phyloP scores from a whole-genome alignment of 805 yeast species.

The Monosporozyma yasuniensis region DNA sequence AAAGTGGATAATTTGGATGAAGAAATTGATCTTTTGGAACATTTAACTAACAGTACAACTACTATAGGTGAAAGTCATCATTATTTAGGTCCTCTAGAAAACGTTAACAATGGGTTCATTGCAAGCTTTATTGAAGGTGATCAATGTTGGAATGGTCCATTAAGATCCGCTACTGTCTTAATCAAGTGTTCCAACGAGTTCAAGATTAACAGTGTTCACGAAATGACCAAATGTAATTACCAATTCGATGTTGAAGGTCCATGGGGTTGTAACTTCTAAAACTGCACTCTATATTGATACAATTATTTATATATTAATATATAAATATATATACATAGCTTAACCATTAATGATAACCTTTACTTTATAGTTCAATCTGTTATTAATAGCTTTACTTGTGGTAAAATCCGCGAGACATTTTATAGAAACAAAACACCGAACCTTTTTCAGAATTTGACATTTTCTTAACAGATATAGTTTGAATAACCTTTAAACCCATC shows the following conservation, averaged over 20 bases:
- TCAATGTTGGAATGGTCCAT: constrained; percentile 92
- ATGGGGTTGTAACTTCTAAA: constrained; percentile 31
- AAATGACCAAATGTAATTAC: constrained; percentile 85
- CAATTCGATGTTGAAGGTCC: constrained; percentile 38
- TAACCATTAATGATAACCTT: too few species aligned
- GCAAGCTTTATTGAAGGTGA: constrained; percentile 53
- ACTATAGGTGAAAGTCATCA: constrained; percentile 12
- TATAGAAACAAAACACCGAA: neutral
- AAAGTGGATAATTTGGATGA: constrained; percentile 17
- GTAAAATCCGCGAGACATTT: neutral
- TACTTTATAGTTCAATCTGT: neutral
- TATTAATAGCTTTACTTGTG: neutral
- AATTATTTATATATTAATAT: neutral
- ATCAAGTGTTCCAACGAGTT: constrained; percentile 58
- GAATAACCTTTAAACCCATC: neutral
- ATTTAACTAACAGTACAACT: constrained; percentile 17
- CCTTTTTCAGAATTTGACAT: neutral
- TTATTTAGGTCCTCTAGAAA: constrained; percentile 24
- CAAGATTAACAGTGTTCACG: constrained; percentile 47
- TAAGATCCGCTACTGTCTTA: constrained; percentile 56
- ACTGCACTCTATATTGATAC: neutral
- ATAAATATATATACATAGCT: too few species aligned
- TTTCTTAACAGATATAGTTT: neutral
- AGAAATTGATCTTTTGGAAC: constrained; percentile 15
- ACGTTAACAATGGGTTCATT: constrained; percentile 27